These are phyloP conservation scores for Pilatotrama ljubarskyi DNA, from an alignment of 768 basidiomycete genomes.

Conservation along the genomic window DNA sequence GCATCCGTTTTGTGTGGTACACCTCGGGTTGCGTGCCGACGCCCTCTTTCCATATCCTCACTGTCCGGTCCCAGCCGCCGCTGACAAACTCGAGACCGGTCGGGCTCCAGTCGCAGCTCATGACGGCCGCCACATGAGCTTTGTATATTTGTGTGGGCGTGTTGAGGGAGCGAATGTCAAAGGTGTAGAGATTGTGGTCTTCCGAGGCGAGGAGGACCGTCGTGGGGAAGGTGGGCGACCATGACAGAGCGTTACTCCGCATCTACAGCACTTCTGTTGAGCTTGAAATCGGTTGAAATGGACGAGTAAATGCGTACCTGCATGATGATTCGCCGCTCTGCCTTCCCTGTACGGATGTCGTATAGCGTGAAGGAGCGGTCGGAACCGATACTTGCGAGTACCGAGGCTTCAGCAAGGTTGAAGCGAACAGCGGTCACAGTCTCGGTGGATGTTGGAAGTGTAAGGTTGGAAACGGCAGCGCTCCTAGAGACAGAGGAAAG, in stretches of 20 bases:
- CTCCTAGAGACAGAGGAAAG: conserved; percentile 49
- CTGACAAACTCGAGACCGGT: conserved; percentile 95
- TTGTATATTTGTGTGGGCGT: conserved; percentile 93
- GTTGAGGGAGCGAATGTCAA: conserved; percentile 85
- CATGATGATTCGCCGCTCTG: conserved; percentile 89
- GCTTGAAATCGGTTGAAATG: too few species aligned
- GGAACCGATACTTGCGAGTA: conserved; percentile 92
- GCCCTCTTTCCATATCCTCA: conserved; percentile 90
- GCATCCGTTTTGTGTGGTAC: conserved; percentile 99
- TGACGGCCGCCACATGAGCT: conserved; percentile 94
- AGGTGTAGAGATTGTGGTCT: conserved; percentile 98
- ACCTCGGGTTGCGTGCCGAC: conserved; percentile 81
- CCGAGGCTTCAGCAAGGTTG: conserved; percentile 91
- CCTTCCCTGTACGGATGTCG: conserved; percentile 95
- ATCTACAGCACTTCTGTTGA: conserved; percentile 47
- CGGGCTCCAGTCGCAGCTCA: conserved; percentile 96
- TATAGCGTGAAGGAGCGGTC: conserved; percentile 96
- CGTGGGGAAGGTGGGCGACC: conserved; percentile 97
- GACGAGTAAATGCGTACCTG: conserved; percentile 49
- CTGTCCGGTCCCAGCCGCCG: conserved; percentile 94
- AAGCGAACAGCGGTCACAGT: conserved; percentile 87
- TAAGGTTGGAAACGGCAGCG: conserved; percentile 81
- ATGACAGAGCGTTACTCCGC: conserved; percentile 85
- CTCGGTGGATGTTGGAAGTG: conserved; percentile 85
- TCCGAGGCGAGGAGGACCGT: conserved; percentile 92